phyloP scores from a whole-genome alignment of 352 stramenopile genomes.

The Globisporangium paddicum region DNA sequence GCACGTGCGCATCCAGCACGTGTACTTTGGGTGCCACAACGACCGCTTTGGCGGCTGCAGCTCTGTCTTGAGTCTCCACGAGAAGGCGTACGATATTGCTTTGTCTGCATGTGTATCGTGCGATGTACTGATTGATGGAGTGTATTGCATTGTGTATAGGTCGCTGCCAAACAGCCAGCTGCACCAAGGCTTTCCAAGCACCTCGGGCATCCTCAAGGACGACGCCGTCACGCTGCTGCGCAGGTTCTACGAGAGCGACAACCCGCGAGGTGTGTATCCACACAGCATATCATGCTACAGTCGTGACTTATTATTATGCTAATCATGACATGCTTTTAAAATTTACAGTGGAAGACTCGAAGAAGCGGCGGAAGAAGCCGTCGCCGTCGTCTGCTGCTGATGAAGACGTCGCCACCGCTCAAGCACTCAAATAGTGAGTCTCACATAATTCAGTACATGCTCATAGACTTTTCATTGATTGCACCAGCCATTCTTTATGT shows the following conservation, averaged over 20 bases:
- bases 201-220: constrained; percentile 73
- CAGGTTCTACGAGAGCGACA: constrained; percentile 88
- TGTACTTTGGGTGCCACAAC: constrained; percentile 91
- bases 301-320: neutral
- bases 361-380: constrained; percentile 73
- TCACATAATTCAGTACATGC: constrained; percentile 6
- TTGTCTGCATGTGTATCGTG: constrained; percentile 9
- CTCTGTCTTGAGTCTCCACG: constrained; percentile 85
- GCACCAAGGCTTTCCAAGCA: constrained; percentile 58
- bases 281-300: neutral
- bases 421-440: neutral
- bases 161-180: constrained; percentile 37
- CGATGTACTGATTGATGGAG: neutral
- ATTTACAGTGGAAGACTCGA: constrained; percentile 61
- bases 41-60: constrained; percentile 92
- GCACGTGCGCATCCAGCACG: constrained; percentile 62
- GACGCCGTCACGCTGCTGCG: constrained; percentile 83
- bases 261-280: constrained; percentile 59
- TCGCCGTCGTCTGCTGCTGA: neutral
- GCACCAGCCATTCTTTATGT: neutral
- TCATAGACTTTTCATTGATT: constrained; percentile 5
- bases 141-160: neutral
- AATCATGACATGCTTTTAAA: too few species aligned
- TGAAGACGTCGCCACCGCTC: neutral
- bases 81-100: constrained; percentile 42